Base-by-base conservation (phyloP, 208 protist species). In the Acanthamoeba healyi region DNA sequence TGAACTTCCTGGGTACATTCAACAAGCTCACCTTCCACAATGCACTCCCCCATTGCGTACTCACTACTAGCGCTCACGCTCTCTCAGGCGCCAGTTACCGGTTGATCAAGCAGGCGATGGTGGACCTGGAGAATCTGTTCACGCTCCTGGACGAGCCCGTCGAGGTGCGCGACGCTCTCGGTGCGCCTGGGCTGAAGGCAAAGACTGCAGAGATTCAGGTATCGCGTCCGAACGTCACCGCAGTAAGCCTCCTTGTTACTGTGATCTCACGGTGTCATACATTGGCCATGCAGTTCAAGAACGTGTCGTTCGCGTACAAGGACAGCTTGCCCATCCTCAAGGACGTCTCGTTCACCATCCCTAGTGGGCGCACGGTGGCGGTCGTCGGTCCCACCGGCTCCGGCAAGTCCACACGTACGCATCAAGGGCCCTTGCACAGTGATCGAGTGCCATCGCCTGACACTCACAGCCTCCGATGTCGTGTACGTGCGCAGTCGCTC, bases 41-140 rank as follows among this genome's bases (percentile, higher is more conserved):
- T 19, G 22, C 74, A 15, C 10, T 15, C 22, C 22, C 12, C n/a
- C n/a, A n/a, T n/a, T n/a, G n/a, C n/a, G n/a, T n/a, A n/a, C n/a
- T n/a, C n/a, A n/a, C n/a, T n/a, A n/a, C n/a, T n/a, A n/a, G n/a
- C n/a, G n/a, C n/a, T n/a, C n/a, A n/a, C n/a, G n/a, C n/a, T n/a
- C n/a, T n/a, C n/a, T n/a, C 61, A 67, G 96, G 96, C 26, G 95
- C 96, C 1, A 95, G 96, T 17, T 97, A 98, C 54, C 94, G 97
- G 72, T 96, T 97, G 90, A 94, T 97, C 32, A 94, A 94, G 26
- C 96, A 97, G 92, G 95, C 94, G 38, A 77, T 97, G 19, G 94
- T 97, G 24, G 97, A 98, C 81, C 96, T 98, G 96, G 96, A 97
- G 46, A 95, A 95, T 24, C 91, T 98, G 46, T 98, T 98, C 44